phyloP scores from a whole-genome alignment of 306 rosid species.

The Rosa lucieae region DNA sequence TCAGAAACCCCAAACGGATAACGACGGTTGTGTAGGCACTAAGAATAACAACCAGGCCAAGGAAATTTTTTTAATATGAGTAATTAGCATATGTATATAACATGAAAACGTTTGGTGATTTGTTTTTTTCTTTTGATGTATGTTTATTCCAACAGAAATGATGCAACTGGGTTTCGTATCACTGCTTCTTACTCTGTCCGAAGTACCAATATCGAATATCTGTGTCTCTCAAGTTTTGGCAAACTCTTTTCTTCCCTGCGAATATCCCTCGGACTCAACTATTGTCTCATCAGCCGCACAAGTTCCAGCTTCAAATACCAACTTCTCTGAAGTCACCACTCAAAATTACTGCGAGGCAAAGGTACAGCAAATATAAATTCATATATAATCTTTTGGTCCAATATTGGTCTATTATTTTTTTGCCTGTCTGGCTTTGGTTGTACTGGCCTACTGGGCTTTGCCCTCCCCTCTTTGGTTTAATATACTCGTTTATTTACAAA shows the following conservation, averaged over 20 bases:
- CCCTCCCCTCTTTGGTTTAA: no score
- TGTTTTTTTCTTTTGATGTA: no score
- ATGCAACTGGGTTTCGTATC: conserved; percentile 63
- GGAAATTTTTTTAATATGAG: no score
- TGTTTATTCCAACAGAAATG: conserved; percentile 35
- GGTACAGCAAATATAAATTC: conserved; percentile 24
- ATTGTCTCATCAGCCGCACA: conserved; percentile 20
- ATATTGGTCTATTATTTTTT: no score
- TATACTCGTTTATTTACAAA: no score
- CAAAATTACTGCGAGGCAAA: conserved; percentile 44
- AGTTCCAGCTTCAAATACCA: conserved; percentile 12
- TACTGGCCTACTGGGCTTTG: no score
- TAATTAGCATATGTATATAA: no score
- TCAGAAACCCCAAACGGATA: no score
- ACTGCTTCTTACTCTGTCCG: conserved; percentile 47
- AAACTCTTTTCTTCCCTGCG: conserved; percentile 56
- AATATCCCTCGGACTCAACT: conserved; percentile 20
- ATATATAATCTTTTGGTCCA: no score
- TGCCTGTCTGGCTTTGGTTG: no score
- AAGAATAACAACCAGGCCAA: no score
- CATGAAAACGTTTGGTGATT: background rate
- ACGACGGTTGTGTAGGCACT: no score
- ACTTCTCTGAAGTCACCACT: background rate
- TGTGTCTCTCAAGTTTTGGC: conserved; percentile 42
- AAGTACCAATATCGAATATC: conserved; percentile 54